Percentiles rank a stretch among this genome's conserved stretches.
phyloP scores from a whole-genome alignment of 108 stramenopile species.

The Cylindrotheca closterium region DNA sequence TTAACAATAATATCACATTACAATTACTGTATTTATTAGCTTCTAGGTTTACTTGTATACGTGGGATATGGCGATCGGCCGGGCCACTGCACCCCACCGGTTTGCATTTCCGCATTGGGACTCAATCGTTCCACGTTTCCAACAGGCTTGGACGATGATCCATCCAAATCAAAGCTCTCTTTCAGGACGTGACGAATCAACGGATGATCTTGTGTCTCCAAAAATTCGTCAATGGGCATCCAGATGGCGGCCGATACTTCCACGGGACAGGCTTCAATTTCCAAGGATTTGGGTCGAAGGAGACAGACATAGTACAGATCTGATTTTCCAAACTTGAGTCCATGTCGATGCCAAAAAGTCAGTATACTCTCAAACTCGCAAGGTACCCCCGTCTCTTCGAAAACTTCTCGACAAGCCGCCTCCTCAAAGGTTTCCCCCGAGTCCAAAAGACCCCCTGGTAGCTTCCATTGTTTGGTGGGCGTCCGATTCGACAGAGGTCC shows the following conservation, averaged over 20 bases:
- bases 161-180: constrained; percentile 2
- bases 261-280: constrained; percentile 1
- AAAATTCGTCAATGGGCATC: constrained; percentile 13
- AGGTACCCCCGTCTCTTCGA: constrained; percentile 71
- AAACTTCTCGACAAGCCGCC: constrained; percentile 59
- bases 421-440: constrained; percentile 56
- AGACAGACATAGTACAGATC: constrained; percentile 57
- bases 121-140: neutral
- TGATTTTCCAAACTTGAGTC: constrained; percentile 43
- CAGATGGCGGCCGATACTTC: constrained; percentile 10
- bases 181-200: constrained; percentile 5
- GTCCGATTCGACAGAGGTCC: constrained; percentile 32
- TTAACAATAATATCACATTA: no score
- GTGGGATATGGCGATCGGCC: constrained; percentile 15
- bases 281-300: constrained; percentile 25
- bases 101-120: neutral
- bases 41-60: no score
- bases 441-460: constrained; percentile 67
- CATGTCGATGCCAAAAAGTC: constrained; percentile 62
- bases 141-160: neutral
- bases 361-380: constrained; percentile 44
- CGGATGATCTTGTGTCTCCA: constrained; percentile 13
- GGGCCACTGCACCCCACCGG: constrained; percentile 13
- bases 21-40: no score
- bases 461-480: constrained; percentile 56